A percentile compares a stretch with the other conserved stretches of the same genome.
phyloP scores from a whole-genome alignment of 2,329 filamentous ascomycete genomes.

The Coleophoma crateriformis region DNA sequence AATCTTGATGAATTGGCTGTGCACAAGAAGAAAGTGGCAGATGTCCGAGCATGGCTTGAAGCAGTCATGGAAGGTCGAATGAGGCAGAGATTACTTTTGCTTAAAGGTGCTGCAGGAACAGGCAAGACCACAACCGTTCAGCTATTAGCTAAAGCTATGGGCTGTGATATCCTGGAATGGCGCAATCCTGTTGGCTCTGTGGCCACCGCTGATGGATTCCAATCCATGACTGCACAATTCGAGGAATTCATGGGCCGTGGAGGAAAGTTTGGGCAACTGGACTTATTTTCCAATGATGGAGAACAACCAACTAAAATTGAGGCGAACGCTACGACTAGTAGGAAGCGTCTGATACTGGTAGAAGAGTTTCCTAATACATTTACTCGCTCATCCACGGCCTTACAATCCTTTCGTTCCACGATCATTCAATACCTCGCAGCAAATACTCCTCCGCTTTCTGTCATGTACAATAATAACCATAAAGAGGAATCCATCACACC shows the following conservation, averaged over 20 bases:
- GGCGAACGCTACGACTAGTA: slow-evolving; percentile 19
- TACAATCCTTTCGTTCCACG: slow-evolving; percentile 69
- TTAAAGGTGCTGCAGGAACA: slow-evolving; percentile 86
- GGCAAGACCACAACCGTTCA: slow-evolving; percentile 88
- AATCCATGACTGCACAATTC: slow-evolving; percentile 74
- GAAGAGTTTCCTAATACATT: slow-evolving; percentile 81
- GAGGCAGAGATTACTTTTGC: slow-evolving; percentile 69
- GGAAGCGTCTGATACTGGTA: slow-evolving; percentile 61
- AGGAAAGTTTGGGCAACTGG: slow-evolving; percentile 72
- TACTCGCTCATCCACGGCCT: slow-evolving; percentile 54
- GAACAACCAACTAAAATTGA: slow-evolving; percentile 23
- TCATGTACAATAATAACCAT: slow-evolving; percentile 30
- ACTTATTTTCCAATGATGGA: slow-evolving; percentile 30
- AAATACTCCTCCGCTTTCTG: slow-evolving; percentile 52
- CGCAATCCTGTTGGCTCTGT: slow-evolving; percentile 67
- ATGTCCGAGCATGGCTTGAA: slow-evolving; percentile 79
- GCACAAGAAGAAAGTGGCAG: slow-evolving; percentile 87
- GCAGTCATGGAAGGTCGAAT: slow-evolving; percentile 61
- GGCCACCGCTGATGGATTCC: slow-evolving; percentile 53
- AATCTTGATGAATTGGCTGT: slow-evolving; percentile 83
- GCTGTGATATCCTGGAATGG: slow-evolving; percentile 81
- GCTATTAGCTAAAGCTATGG: slow-evolving; percentile 72
- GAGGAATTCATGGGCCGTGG: slow-evolving; percentile 85
- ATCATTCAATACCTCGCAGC: slow-evolving; percentile 70
- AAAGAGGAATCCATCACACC: slow-evolving; percentile 52